phyloP scores from a whole-genome alignment of 495 filamentous ascomycete species.

The Podospora conica region DNA sequence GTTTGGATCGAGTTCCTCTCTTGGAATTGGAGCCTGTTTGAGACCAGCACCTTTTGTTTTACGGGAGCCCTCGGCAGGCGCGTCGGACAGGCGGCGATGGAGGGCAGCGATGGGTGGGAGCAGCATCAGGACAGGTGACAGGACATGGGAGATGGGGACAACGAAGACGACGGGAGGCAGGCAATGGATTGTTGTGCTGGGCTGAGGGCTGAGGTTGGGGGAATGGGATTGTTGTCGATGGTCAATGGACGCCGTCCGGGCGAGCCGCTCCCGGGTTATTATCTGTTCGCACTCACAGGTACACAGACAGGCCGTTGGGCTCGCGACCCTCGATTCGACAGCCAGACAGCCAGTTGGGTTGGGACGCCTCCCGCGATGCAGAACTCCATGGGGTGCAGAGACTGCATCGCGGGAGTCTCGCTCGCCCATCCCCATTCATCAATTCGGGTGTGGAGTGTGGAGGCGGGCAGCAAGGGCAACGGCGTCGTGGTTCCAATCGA shows the following conservation, averaged over 20 bases:
- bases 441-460: constrained; percentile 14
- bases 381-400: constrained; percentile 17
- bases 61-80: constrained; percentile 8
- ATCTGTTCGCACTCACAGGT: constrained; percentile 13
- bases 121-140: background rate
- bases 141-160: constrained; percentile 1
- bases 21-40: constrained; percentile 28
- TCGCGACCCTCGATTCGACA: constrained; percentile 25
- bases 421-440: constrained; percentile 1
- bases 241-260: constrained; percentile 2
- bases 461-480: constrained; percentile 1
- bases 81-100: constrained; percentile 5
- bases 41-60: background rate
- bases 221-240: background rate
- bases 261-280: constrained; percentile 25
- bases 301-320: constrained; percentile 18
- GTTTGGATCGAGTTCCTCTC: constrained; percentile 1
- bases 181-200: background rate
- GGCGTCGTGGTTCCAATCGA: constrained; percentile 27
- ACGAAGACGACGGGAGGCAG: background rate
- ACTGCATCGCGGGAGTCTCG: constrained; percentile 8
- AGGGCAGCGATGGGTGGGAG: constrained; percentile 3
- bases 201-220: too few species aligned
- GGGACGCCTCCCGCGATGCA: constrained; percentile 13
- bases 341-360: constrained; percentile 16